Evolutionary conservation across 306 rosid genomes (phyloP).

Genomic region (Gynostemma pentaphyllum): DNA sequence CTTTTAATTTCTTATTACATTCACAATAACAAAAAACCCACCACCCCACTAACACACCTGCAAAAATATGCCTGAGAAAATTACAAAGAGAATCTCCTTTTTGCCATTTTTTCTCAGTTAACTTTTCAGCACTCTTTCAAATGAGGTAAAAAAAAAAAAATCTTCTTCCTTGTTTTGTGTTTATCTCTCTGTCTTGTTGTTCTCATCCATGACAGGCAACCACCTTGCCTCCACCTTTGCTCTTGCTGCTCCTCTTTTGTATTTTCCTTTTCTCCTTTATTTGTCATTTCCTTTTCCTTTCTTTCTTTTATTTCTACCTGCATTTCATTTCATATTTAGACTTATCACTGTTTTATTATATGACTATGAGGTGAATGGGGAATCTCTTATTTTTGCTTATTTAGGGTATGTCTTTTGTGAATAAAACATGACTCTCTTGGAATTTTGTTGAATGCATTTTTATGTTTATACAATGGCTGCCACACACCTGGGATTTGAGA

Average conservation of each 20-base stretch:
- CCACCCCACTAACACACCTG: conserved; percentile 11
- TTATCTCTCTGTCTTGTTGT: conserved; percentile 44
- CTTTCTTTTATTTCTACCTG: conserved; percentile 48
- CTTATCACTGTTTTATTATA: background rate
- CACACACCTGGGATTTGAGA: background rate
- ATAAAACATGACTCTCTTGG: conserved; percentile 5
- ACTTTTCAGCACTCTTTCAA: conserved; percentile 34
- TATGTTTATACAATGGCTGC: background rate
- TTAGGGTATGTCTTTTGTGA: conserved; percentile 7
- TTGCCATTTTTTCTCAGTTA: conserved; percentile 9
- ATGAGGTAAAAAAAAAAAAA: conserved; percentile 32
- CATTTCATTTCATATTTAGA: conserved; percentile 23
- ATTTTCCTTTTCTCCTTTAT: no score
- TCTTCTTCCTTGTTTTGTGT: conserved; percentile 44
- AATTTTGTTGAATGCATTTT: background rate
- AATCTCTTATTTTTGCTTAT: conserved; percentile 3
- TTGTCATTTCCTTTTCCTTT: conserved; percentile 25
- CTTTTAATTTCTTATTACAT: conserved; percentile 4
- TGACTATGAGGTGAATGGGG: background rate
- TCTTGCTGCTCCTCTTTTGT: no score
- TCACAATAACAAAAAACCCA: no score
- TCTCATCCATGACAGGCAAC: conserved; percentile 90
- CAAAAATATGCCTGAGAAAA: conserved; percentile 6
- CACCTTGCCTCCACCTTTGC: conserved; percentile 28
- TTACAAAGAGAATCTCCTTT: conserved; percentile 8